These are phyloP conservation scores for Phascolomyces articulosus DNA, from an alignment of 371 early-diverging fungal species.

Conservation along the genomic window DNA sequence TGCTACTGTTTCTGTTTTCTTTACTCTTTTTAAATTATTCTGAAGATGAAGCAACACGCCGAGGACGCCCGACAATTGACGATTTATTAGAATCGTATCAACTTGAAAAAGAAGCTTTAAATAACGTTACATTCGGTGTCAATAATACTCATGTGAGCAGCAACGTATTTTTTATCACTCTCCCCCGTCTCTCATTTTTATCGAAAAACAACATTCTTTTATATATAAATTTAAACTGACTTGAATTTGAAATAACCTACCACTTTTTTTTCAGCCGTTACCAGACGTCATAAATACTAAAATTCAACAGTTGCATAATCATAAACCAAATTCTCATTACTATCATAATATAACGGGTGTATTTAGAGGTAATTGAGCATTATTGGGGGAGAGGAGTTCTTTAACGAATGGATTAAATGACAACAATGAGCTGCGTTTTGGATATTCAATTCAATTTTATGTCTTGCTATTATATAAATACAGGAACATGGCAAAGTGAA, in stretches of 20 bases:
- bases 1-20: constrained; percentile 48
- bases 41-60: constrained; percentile 38
- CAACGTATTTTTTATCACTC: background rate
- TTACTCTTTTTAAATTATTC: constrained; percentile 47
- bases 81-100: constrained; percentile 37
- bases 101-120: constrained; percentile 41
- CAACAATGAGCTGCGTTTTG: too few species aligned
- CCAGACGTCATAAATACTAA: constrained; percentile 34
- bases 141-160: constrained; percentile 54
- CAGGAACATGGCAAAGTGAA: constrained; percentile 43
- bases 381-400: too few species aligned
- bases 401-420: background rate
- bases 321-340: constrained; percentile 43
- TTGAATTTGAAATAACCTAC: too few species aligned
- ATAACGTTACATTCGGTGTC: constrained; percentile 56
- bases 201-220: too few species aligned
- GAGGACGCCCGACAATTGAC: constrained; percentile 33
- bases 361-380: constrained; percentile 66
- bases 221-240: too few species aligned
- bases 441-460: too few species aligned
- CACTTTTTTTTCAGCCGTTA: constrained; percentile 42
- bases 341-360: constrained; percentile 69
- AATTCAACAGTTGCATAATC: constrained; percentile 23
- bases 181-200: too few species aligned
- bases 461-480: background rate